These are phyloP conservation scores for Marasmius fiardii DNA, from an alignment of 1,284 basidiomycete genomes.

Conservation along the genomic window DNA sequence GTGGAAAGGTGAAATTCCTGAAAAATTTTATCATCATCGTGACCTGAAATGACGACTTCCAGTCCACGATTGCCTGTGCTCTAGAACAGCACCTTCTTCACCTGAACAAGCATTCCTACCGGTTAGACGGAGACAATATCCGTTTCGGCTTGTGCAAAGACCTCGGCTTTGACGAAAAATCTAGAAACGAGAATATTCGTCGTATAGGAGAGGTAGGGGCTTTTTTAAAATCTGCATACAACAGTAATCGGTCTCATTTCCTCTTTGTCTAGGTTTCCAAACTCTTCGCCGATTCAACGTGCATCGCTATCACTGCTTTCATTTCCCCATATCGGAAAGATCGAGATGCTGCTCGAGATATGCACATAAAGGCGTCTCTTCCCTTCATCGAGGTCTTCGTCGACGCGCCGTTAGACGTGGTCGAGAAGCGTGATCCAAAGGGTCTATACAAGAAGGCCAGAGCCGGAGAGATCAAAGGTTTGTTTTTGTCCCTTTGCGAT, in stretches of 20 bases:
- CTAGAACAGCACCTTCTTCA: constrained; percentile 96
- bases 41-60: constrained; percentile 12
- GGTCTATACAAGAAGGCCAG: constrained; percentile 97
- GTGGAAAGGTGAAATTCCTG: constrained; percentile 68
- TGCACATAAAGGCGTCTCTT: constrained; percentile 74
- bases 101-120: constrained; percentile 82
- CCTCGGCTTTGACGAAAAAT: constrained; percentile 93
- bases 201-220: constrained; percentile 86
- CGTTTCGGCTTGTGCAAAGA: constrained; percentile 98
- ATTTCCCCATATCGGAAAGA: constrained; percentile 97
- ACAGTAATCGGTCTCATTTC: too few species aligned
- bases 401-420: constrained; percentile 87
- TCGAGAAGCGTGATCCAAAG: constrained; percentile 94
- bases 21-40: neutral
- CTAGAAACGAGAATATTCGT: constrained; percentile 96
- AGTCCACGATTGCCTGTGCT: constrained; percentile 97
- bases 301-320: constrained; percentile 91
- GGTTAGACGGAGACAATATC: constrained; percentile 96
- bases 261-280: constrained; percentile 82
- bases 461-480: constrained; percentile 95
- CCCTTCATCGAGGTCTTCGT: constrained; percentile 95
- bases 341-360: constrained; percentile 77
- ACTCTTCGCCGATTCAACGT: constrained; percentile 87
- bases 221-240: too few species aligned
- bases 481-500: constrained; percentile 10